These are phyloP conservation scores for Pontederia crassipes DNA, from an alignment of 176 grass and related monocot genomes.

Conservation along the genomic window DNA sequence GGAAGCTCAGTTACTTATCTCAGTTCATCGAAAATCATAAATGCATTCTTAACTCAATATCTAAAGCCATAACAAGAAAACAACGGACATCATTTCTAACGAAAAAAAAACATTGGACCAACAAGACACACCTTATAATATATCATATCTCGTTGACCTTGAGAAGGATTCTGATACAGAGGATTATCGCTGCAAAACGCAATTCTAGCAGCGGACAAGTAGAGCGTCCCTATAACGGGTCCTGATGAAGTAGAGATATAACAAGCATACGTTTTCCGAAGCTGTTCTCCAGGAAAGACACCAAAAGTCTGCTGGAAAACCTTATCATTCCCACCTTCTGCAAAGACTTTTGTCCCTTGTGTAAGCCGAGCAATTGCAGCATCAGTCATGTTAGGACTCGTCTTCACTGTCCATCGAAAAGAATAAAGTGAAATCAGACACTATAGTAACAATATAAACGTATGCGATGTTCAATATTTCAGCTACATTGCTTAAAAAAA, in stretches of 20 bases:
- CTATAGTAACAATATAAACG: too few relatives aligned
- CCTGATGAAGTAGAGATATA: constrained; percentile 86
- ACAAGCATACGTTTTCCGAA: constrained; percentile 77
- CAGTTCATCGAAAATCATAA: too few relatives aligned
- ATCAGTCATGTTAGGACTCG: constrained; percentile 61
- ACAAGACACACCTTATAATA: constrained; percentile 52
- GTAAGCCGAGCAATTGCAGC: constrained; percentile 58
- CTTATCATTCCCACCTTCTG: constrained; percentile 67
- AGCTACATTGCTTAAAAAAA: too few relatives aligned
- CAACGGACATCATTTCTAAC: too few relatives aligned
- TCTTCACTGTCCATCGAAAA: constrained; percentile 36
- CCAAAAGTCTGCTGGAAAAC: constrained; percentile 79
- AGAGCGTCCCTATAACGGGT: constrained; percentile 72
- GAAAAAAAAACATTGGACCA: neutral
- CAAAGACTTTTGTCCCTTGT: constrained; percentile 79
- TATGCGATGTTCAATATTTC: too few relatives aligned
- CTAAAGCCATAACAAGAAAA: too few relatives aligned
- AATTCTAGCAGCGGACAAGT: constrained; percentile 59
- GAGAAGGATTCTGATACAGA: constrained; percentile 32
- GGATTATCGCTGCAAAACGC: constrained; percentile 80
- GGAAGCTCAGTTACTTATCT: too few relatives aligned
- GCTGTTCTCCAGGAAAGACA: constrained; percentile 47
- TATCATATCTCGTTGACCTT: constrained; percentile 29
- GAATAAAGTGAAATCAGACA: too few relatives aligned
- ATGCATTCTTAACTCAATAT: too few relatives aligned